These are phyloP conservation scores for Zizania latifolia DNA, from an alignment of 176 grass and related monocot genomes.

Conservation along the genomic window DNA sequence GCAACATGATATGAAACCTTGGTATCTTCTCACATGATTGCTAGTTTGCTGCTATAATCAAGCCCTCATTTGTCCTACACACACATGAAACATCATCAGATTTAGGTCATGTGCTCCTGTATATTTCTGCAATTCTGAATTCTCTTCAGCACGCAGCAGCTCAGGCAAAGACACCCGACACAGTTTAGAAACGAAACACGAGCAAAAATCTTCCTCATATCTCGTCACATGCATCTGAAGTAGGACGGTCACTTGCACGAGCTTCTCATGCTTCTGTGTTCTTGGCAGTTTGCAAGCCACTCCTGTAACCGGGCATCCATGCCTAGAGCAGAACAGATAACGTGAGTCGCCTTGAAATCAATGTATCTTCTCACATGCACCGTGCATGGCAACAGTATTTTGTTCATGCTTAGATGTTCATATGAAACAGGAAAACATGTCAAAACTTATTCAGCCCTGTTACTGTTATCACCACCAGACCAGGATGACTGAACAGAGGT, in stretches of 20 bases:
- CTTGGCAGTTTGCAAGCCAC: constrained; percentile 11
- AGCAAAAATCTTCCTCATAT: constrained; percentile 18
- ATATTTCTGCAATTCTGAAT: constrained; percentile 13
- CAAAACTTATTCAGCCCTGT: neutral
- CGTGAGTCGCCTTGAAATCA: constrained; percentile 5
- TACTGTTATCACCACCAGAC: neutral
- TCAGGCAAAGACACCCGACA: neutral
- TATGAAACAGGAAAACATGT: neutral
- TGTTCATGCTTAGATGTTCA: constrained; percentile 19
- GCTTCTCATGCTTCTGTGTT: neutral
- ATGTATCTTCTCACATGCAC: constrained; percentile 31
- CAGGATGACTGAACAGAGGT: neutral
- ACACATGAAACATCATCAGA: constrained; percentile 15
- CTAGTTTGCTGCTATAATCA: neutral
- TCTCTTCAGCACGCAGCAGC: neutral
- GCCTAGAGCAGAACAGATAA: neutral
- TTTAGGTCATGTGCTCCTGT: constrained; percentile 9
- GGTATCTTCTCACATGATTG: constrained; percentile 13
- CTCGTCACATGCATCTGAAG: constrained; percentile 22
- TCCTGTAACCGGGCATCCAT: constrained; percentile 20
- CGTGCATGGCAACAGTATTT: neutral
- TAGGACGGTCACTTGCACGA: neutral
- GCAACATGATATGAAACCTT: neutral
- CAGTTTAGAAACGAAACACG: neutral
- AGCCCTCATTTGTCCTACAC: neutral